phyloP scores from a whole-genome alignment of 768 basidiomycete genomes.

The Mycena latifolia region DNA sequence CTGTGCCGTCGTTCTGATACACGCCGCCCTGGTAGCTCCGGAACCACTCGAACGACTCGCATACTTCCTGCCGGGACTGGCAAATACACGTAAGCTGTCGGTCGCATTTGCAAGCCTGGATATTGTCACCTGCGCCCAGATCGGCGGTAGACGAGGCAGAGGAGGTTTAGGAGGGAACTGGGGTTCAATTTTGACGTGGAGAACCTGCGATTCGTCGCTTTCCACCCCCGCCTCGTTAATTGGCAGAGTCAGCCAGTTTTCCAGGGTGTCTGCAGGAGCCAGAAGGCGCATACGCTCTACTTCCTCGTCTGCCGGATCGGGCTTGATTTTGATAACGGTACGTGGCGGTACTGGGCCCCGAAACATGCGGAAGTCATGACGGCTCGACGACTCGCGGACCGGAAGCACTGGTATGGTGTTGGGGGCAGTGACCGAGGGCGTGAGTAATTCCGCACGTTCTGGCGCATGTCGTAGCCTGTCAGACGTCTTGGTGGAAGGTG shows the following conservation, averaged over 20 bases:
- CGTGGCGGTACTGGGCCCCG: too few relatives aligned
- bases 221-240: not conserved
- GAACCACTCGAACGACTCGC: constrained; percentile 83
- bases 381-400: not conserved
- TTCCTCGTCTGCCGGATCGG: not conserved
- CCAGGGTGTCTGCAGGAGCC: not conserved
- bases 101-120: not conserved
- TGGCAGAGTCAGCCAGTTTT: constrained; percentile 8
- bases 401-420: not conserved
- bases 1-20: constrained; percentile 70
- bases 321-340: not conserved
- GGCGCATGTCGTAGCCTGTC: not conserved
- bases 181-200: not conserved
- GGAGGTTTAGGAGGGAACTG: not conserved
- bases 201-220: not conserved
- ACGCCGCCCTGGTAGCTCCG: constrained; percentile 86
- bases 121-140: constrained; percentile 13
- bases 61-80: constrained; percentile 87
- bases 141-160: constrained; percentile 2
- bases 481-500: not conserved
- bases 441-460: not conserved
- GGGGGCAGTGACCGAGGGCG: not conserved
- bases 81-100: constrained; percentile 18
- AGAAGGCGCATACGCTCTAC: not conserved
- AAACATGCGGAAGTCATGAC: too few relatives aligned